Evolutionary conservation across 192 early-diverging fungal genomes (phyloP).

Genomic region (Lunasporangiospora selenospora): DNA sequence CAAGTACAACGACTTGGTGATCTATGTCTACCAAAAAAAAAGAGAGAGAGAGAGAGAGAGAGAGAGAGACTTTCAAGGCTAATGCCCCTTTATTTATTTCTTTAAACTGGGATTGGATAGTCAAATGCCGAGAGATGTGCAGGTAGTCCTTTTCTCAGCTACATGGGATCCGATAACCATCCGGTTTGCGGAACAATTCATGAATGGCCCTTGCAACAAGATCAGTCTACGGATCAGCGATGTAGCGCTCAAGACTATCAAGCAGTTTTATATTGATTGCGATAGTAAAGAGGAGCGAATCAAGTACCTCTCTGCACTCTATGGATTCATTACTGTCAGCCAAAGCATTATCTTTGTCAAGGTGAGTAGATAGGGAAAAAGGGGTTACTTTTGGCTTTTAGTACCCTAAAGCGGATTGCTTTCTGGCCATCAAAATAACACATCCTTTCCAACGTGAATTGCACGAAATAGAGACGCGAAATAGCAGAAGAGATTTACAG

Average conservation of each 20-base stretch:
- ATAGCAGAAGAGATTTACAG: slow-evolving; percentile 63
- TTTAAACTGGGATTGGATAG: slow-evolving; percentile 51
- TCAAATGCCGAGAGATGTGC: slow-evolving; percentile 66
- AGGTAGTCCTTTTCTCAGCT: slow-evolving; percentile 93
- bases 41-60: too few relatives aligned
- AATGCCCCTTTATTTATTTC: too few relatives aligned
- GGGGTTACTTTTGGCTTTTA: too few relatives aligned
- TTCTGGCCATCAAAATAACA: too few relatives aligned
- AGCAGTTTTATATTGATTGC: slow-evolving; percentile 98
- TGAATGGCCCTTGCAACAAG: slow-evolving; percentile 79
- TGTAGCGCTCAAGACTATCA: slow-evolving; percentile 87
- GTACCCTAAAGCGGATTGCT: too few relatives aligned
- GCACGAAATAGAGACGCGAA: slow-evolving; percentile 58
- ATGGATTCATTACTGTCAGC: slow-evolving; percentile 84
- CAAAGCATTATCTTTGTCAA: slow-evolving; percentile 97
- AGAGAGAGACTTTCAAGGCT: too few relatives aligned
- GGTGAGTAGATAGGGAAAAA: slow-evolving; percentile 75
- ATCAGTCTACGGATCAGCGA: slow-evolving; percentile 83
- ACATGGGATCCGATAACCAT: slow-evolving; percentile 85
- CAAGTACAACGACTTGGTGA: slow-evolving; percentile 95
- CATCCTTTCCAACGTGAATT: too few relatives aligned
- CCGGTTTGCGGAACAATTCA: slow-evolving; percentile 76
- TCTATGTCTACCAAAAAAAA: slow-evolving; percentile 87
- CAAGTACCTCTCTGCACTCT: slow-evolving; percentile 69
- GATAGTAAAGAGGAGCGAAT: slow-evolving; percentile 78